These are phyloP conservation scores for Neurospora discreta DNA, from an alignment of 495 filamentous ascomycete species.

Conservation along the genomic window DNA sequence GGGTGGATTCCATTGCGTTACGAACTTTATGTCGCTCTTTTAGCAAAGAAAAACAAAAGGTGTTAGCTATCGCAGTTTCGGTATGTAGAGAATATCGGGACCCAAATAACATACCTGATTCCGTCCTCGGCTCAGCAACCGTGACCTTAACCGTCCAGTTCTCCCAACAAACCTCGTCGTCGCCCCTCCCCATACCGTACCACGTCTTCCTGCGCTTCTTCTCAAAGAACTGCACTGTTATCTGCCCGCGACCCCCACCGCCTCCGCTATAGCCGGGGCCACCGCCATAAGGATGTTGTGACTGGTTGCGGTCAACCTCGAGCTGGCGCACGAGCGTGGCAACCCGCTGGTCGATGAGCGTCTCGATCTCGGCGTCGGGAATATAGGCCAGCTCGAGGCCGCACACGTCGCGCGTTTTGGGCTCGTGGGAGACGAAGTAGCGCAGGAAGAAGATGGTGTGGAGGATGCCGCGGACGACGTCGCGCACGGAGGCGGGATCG, in stretches of 20 bases:
- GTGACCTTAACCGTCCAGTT: constrained; percentile 88
- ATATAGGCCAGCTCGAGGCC: constrained; percentile 85
- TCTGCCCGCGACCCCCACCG: constrained; percentile 53
- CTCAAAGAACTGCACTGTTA: constrained; percentile 91
- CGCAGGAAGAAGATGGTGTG: constrained; percentile 99
- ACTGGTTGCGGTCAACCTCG: constrained; percentile 33
- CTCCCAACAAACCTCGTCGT: constrained; percentile 96
- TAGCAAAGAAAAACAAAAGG: background rate
- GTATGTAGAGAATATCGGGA: no score
- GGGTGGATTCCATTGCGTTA: constrained; percentile 73
- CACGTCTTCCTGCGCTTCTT: constrained; percentile 75
- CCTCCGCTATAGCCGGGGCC: background rate
- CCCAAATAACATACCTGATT: constrained; percentile 52
- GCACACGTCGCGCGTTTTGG: constrained; percentile 80
- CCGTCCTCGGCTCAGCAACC: constrained; percentile 76
- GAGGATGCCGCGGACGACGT: constrained; percentile 88
- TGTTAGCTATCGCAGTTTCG: no score
- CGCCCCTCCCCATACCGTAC: constrained; percentile 57
- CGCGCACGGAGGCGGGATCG: constrained; percentile 70
- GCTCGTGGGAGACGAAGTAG: constrained; percentile 78
- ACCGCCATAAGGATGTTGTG: constrained; percentile 4
- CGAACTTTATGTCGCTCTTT: constrained; percentile 78
- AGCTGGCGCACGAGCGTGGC: constrained; percentile 60
- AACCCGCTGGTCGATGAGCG: constrained; percentile 80
- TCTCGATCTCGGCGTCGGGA: constrained; percentile 81